These are phyloP conservation scores for Hydrangea macrophylla DNA, from an alignment of 148 eudicot species.

Conservation along the genomic window DNA sequence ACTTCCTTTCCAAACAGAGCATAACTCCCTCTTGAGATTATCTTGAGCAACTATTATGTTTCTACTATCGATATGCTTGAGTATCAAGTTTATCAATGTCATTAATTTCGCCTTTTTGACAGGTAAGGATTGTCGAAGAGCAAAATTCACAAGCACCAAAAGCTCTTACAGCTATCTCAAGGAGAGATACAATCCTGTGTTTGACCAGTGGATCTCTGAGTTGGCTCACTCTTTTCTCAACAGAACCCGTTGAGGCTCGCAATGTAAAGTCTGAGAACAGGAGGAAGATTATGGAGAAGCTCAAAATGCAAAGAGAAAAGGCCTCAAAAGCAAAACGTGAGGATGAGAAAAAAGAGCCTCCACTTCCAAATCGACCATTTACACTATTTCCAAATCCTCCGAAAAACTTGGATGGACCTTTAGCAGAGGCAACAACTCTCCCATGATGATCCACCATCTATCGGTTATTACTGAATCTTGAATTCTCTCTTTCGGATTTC, in stretches of 20 bases:
- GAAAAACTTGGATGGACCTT: conserved; percentile 5
- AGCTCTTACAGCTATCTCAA: not conserved
- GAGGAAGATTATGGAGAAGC: conserved; percentile 43
- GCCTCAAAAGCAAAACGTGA: conserved; percentile 35
- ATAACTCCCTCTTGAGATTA: too few species aligned
- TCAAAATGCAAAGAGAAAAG: conserved; percentile 43
- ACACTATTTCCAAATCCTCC: conserved; percentile 36
- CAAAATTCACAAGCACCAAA: conserved; percentile 5
- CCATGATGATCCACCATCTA: not conserved
- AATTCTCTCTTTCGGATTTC: not conserved
- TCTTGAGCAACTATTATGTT: too few species aligned
- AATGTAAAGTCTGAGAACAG: conserved; percentile 32
- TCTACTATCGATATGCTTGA: too few species aligned
- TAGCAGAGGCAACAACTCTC: conserved; percentile 19
- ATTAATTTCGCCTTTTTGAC: not conserved
- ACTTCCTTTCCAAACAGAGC: too few species aligned
- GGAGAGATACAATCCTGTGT: conserved; percentile 18
- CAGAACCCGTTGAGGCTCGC: conserved; percentile 45
- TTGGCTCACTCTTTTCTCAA: conserved; percentile 11
- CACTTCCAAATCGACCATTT: conserved; percentile 15
- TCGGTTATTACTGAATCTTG: not conserved
- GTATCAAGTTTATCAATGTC: too few species aligned
- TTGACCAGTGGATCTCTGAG: conserved; percentile 21
- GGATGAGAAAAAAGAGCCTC: conserved; percentile 14
- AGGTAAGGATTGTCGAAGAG: conserved; percentile 18